Base-by-base conservation (phyloP, 192 early-diverging fungal genomes). In the Mortierella alpina region DNA sequence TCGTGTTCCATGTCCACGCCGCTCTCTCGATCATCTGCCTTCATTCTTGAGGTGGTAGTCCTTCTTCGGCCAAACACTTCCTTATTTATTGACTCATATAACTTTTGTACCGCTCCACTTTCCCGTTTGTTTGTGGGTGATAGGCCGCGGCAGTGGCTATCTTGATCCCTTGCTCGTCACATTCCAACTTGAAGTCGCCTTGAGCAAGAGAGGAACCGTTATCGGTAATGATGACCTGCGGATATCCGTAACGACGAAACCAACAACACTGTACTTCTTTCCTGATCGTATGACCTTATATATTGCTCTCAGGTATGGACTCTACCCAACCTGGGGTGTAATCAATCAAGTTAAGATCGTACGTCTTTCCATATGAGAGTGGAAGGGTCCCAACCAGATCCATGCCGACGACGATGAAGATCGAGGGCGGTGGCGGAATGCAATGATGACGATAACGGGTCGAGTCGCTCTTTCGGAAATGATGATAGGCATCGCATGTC, bases 311-410 rank as follows among this genome's bases (percentile, higher is more conserved):
- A 22, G 66, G 44, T 5, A 56, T 47, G 9, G 66, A 68, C 18
- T 68, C 66, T 11, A 46, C 55, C 66, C 66, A 68, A 9, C 66
- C 66, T 18, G 66, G 57, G 0, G 57, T 12, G 44, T 68, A 68
- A 18, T 48, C 45, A 17, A 68, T 68, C 7, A 68, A 0, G 47
- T 68, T 68, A 1, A 68, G 6, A 12, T 57, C 20, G 18, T 58
- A 58, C 23, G 5, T 44, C 9, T 58, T 68, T 4, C 55, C 44
- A 31, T 57, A 20, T 1, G 66, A 68, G 31, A 14, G 2, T 7
- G 52, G 39, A 0, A 68, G 39, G 0, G 66, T 54, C 17, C 66
- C 66, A 0, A 68, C 54, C 0, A 48, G 14, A 15, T 68, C 66
- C 10, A 68, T 31, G 1, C 66, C 66, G 7, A 68, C 44, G 6